Evolutionary conservation across 2,329 filamentous ascomycete species (phyloP).

Genomic region (Penicillium polonicum): DNA sequence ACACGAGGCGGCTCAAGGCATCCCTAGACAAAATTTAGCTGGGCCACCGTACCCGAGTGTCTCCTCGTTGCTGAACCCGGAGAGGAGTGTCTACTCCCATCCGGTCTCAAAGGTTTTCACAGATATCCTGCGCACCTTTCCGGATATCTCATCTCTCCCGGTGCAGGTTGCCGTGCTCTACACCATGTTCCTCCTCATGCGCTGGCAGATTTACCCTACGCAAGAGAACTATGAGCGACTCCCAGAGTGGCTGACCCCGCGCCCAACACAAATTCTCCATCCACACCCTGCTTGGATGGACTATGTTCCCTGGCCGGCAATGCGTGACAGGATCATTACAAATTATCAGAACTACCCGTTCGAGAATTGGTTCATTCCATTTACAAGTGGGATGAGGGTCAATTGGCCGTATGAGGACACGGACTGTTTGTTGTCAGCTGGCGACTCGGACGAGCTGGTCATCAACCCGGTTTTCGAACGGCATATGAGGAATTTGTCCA

Average conservation of each 20-base stretch:
- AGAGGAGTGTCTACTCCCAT: constrained; percentile 62
- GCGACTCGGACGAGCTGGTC: constrained; percentile 61
- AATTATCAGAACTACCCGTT: constrained; percentile 62
- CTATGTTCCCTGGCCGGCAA: constrained; percentile 73
- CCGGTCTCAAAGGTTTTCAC: constrained; percentile 82
- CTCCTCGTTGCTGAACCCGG: constrained; percentile 72
- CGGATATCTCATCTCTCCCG: constrained; percentile 72
- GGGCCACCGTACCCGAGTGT: constrained; percentile 80
- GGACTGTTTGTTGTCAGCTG: constrained; percentile 62
- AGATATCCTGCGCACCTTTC: constrained; percentile 81
- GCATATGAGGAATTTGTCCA: constrained; percentile 70
- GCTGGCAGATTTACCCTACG: constrained; percentile 79
- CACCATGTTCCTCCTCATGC: constrained; percentile 82
- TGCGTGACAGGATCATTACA: constrained; percentile 66
- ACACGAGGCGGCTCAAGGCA: constrained; percentile 65
- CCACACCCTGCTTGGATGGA: constrained; percentile 81
- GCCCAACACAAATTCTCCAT: constrained; percentile 62
- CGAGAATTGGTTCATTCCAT: constrained; percentile 80
- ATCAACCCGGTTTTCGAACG: constrained; percentile 86
- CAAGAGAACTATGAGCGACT: constrained; percentile 75
- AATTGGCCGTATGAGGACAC: constrained; percentile 82
- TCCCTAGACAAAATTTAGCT: constrained; percentile 63
- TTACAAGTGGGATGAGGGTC: constrained; percentile 69
- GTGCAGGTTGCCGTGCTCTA: constrained; percentile 81
- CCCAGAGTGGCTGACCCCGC: constrained; percentile 70